phyloP scores from a whole-genome alignment of 73 alveolate species.

The Tetrahymena elliotti region DNA sequence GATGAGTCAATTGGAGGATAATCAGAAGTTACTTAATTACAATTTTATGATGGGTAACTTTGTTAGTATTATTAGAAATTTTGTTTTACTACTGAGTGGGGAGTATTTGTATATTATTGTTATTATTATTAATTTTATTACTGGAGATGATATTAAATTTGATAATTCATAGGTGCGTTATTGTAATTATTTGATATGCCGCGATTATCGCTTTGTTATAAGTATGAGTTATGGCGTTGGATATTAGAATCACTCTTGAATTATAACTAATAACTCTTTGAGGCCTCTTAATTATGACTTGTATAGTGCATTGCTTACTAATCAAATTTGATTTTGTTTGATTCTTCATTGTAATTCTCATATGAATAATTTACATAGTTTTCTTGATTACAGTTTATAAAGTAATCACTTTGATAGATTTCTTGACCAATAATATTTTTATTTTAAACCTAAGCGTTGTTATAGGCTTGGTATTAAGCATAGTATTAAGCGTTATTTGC shows the following conservation, averaged over 20 bases:
- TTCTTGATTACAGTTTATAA: background rate
- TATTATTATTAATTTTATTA: background rate
- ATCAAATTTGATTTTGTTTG: background rate
- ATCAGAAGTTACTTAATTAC: background rate
- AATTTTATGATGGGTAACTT: background rate
- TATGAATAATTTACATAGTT: background rate
- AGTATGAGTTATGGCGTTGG: background rate
- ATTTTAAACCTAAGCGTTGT: background rate
- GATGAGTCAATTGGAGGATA: background rate
- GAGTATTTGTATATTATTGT: background rate
- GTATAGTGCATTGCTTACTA: background rate
- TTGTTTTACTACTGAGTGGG: background rate
- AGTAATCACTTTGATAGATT: background rate
- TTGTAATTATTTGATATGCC: background rate
- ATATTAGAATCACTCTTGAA: background rate
- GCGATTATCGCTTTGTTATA: background rate
- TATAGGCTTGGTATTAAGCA: background rate
- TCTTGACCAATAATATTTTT: background rate
- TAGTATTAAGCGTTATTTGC: background rate
- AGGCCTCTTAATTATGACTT: background rate
- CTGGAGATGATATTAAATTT: too few species aligned
- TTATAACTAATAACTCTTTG: background rate
- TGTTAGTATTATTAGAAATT: background rate
- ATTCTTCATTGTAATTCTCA: background rate
- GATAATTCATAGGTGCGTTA: background rate